These are phyloP conservation scores for Telopea speciosissima DNA, from an alignment of 177 flowering plant species.

Conservation along the genomic window DNA sequence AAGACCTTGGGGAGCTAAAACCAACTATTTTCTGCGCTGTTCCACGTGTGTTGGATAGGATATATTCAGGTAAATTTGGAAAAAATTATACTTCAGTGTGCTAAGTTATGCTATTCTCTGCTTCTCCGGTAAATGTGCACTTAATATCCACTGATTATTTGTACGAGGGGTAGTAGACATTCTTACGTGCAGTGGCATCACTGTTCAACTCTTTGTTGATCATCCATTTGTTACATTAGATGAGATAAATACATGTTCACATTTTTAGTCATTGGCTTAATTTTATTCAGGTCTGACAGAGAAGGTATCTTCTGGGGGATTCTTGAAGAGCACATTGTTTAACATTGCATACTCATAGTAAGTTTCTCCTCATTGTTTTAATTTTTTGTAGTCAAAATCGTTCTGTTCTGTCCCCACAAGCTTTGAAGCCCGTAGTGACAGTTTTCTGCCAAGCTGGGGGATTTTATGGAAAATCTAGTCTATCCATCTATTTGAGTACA, in stretches of 20 bases:
- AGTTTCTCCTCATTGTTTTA: constrained; percentile 11
- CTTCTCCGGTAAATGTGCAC: background rate
- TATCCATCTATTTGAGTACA: too few relatives aligned
- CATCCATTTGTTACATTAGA: background rate
- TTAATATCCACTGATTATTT: background rate
- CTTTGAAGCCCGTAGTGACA: too few relatives aligned
- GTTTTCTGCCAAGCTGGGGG: too few relatives aligned
- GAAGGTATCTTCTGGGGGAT: constrained; percentile 68
- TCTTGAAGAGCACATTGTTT: constrained; percentile 54
- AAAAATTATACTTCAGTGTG: background rate
- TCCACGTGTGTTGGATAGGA: constrained; percentile 91
- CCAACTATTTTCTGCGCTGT: constrained; percentile 92
- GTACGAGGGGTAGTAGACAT: background rate
- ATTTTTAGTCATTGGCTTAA: constrained; percentile 1
- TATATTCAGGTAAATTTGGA: constrained; percentile 59
- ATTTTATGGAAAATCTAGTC: too few relatives aligned
- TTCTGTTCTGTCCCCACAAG: background rate
- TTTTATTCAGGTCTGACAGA: constrained; percentile 63
- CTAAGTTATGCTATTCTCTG: background rate
- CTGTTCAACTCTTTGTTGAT: background rate
- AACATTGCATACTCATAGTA: constrained; percentile 53
- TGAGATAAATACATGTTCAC: background rate
- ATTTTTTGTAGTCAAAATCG: background rate
- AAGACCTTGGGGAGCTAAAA: constrained; percentile 86
- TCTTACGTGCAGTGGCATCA: background rate